Evolutionary conservation across 106 monocot species (phyloP).

Genomic region (Dendrobium officinale): DNA sequence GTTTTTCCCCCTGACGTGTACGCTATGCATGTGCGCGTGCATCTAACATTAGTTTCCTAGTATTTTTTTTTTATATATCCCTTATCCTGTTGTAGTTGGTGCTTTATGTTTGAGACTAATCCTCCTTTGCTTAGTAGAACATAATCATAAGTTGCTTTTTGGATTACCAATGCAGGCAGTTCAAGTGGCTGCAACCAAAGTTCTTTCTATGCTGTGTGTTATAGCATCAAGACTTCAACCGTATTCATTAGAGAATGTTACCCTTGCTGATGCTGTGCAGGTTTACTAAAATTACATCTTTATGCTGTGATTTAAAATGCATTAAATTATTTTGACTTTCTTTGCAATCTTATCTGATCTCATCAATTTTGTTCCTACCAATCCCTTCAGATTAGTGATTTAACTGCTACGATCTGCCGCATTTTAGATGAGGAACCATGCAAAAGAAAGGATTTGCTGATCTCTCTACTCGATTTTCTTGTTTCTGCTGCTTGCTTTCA

Average conservation of each 20-base stretch:
- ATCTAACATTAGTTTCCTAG: background rate
- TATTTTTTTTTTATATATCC: background rate
- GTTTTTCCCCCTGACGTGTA: background rate
- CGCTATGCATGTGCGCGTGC: background rate
- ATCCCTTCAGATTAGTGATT: slow-evolving; percentile 35
- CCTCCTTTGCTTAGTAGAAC: background rate
- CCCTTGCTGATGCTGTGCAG: slow-evolving; percentile 42
- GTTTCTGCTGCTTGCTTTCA: slow-evolving; percentile 54
- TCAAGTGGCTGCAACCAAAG: slow-evolving; percentile 50
- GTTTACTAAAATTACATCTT: slow-evolving; percentile 19
- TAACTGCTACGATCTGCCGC: slow-evolving; percentile 22
- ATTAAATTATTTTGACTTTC: background rate
- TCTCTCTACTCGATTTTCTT: slow-evolving; percentile 44
- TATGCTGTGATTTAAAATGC: background rate
- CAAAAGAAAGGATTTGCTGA: slow-evolving; percentile 30
- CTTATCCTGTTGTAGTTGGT: background rate
- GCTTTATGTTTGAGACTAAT: background rate
- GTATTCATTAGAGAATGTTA: slow-evolving; percentile 38
- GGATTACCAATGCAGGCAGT: slow-evolving; percentile 32
- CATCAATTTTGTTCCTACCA: background rate
- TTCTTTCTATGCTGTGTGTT: slow-evolving; percentile 49
- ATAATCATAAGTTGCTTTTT: background rate
- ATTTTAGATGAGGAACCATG: slow-evolving; percentile 33
- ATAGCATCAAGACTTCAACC: slow-evolving; percentile 38
- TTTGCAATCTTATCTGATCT: background rate